Base-by-base conservation (phyloP, 805 yeast species). In the Kregervanrija fluxuum region DNA sequence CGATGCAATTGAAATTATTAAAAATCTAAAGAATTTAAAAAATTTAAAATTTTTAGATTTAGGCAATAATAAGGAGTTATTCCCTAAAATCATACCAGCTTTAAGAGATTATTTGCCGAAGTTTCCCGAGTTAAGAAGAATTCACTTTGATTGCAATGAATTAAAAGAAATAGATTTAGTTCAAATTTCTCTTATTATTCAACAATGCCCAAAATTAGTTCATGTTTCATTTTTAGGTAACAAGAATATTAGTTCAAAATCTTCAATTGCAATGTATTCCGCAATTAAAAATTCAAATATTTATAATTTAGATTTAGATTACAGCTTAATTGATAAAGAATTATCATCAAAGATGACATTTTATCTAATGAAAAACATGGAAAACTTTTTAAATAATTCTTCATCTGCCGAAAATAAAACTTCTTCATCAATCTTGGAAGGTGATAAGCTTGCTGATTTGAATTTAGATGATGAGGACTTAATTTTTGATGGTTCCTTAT, bases 401-500 rank as follows among this genome's bases (percentile, higher is more conserved):
- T 49, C 51, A 17, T 51, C 55, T 35, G 49, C 47, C 30, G 48
- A 52, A 34, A 44, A 41, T 9, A 46, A 38, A 14, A 37, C 42
- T 32, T 34, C 36, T n/a, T 5, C 31, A 11, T 16, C 17, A 5
- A 8, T 39, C 9, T 14, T 14, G 15, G 35, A 33, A 6, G 28
- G 8, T 22, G 6, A 22, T 22, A 22, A 22, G 6, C 8, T 22
- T 22, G 28, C 28, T 22, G 50, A 48, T 6, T 6, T 33, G 3
- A 47, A 41, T 11, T 45, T 50, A 30, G 53, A 52, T 33, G 63
- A 64, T 32, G 85, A 74, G 58, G 91, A 85, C 50, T 67, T 85
- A 40, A 71, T 85, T 60, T 82, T 80, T 59, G 91, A 84, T 64
- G 93, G 91, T 5, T 74, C 88, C 0, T 65, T 85, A 45, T 69